Percentiles rank a stretch among this genome's conserved stretches.
Conservation (phyloP, 768 basidiomycete genomes). For the Rossbeevera mucosa region DNA sequence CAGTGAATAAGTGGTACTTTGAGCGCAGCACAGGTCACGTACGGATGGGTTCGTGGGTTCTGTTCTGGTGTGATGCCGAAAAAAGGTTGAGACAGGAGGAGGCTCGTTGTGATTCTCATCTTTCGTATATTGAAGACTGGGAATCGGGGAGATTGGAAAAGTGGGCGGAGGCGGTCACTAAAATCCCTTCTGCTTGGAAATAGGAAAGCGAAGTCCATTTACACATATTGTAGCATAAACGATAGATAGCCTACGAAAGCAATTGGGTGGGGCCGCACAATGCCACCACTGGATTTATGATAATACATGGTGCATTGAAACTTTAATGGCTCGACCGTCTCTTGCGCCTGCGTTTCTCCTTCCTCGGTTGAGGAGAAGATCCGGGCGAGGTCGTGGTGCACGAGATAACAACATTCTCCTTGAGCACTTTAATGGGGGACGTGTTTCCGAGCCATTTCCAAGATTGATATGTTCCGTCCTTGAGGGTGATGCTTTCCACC, state of each 20-base stretch:
- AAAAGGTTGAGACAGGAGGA: constrained; percentile 70
- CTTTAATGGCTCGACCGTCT: constrained; percentile 26
- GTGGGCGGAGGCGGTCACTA: constrained; percentile 66
- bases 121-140: constrained; percentile 73
- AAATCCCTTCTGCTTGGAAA: constrained; percentile 80
- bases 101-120: constrained; percentile 55
- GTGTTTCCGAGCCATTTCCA: constrained; percentile 47
- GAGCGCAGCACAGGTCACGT: constrained; percentile 92
- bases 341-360: constrained; percentile 27
- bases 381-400: constrained; percentile 25
- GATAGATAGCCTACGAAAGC: neutral
- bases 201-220: constrained; percentile 17
- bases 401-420: constrained; percentile 35
- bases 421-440: constrained; percentile 21
- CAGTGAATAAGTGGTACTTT: constrained; percentile 99
- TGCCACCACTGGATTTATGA: neutral
- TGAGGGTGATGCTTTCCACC: constrained; percentile 31
- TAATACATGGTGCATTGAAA: neutral
- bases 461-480: constrained; percentile 35
- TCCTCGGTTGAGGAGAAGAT: constrained; percentile 27
- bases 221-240: constrained; percentile 10
- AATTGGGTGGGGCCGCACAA: neutral
- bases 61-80: constrained; percentile 99
- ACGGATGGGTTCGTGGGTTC: constrained; percentile 79
- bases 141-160: constrained; percentile 63